Evolutionary conservation across 2,329 filamentous ascomycete species (phyloP).

Genomic region (Diatrype stigma): DNA sequence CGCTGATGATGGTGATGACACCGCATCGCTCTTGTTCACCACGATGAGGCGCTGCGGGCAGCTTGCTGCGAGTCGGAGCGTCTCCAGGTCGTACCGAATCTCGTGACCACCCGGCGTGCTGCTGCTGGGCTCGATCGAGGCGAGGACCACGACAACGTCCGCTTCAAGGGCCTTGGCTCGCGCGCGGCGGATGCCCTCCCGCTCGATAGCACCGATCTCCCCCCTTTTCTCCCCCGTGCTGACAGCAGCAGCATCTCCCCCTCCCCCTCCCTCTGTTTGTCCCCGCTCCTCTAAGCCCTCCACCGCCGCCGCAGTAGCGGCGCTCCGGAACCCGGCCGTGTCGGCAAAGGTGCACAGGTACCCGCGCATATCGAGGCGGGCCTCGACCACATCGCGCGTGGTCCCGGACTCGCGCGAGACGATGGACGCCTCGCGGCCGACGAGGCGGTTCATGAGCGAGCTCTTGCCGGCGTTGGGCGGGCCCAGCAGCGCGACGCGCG

Average conservation of each 20-base stretch:
- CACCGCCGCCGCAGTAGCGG: constrained; percentile 6
- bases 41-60: constrained; percentile 50
- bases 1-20: too few relatives aligned
- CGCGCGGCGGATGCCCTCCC: constrained; percentile 86
- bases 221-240: constrained; percentile 13
- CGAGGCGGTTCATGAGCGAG: constrained; percentile 83
- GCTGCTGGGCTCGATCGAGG: constrained; percentile 59
- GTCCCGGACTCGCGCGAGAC: constrained; percentile 91
- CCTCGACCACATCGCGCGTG: constrained; percentile 89
- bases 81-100: constrained; percentile 53
- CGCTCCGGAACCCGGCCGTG: constrained; percentile 77
- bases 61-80: constrained; percentile 46
- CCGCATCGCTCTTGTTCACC: constrained; percentile 59
- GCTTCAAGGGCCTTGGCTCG: constrained; percentile 76
- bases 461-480: constrained; percentile 95
- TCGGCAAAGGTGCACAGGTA: constrained; percentile 94
- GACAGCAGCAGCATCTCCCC: too few relatives aligned
- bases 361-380: constrained; percentile 81
- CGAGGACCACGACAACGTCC: constrained; percentile 78
- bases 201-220: constrained; percentile 69
- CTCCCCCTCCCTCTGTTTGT: constrained; percentile 7
- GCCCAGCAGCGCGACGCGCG: constrained; percentile 80
- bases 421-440: constrained; percentile 90
- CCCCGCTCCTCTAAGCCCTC: too few relatives aligned
- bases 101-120: constrained; percentile 26